A percentile compares a stretch with the other conserved stretches of the same genome.
Conservation (phyloP, 139 green algal genomes). For the Chlorella ohadii region DNA sequence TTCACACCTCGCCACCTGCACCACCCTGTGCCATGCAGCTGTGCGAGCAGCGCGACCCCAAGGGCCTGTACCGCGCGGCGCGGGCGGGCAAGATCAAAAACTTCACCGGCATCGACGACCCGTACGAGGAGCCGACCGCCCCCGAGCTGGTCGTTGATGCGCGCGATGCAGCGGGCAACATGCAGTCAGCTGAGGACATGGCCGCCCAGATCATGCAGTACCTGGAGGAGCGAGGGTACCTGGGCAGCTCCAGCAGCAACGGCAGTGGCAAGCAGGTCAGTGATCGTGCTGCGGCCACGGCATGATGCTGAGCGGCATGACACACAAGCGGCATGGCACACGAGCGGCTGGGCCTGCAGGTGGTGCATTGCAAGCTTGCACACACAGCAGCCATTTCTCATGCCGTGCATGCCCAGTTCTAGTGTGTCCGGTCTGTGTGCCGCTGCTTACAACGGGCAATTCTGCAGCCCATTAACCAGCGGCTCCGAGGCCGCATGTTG, state of each 20-base stretch:
- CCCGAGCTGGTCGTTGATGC: conserved; percentile 87
- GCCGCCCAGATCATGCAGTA: conserved; percentile 64
- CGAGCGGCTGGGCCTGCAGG: not conserved
- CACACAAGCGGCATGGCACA: not conserved
- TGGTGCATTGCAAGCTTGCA: too few relatives aligned
- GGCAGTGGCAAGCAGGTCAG: too few relatives aligned
- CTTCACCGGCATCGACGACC: conserved; percentile 78
- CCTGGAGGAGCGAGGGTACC: not conserved
- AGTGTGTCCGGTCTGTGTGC: too few relatives aligned
- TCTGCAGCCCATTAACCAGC: too few relatives aligned
- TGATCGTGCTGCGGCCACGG: not conserved
- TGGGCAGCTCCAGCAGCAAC: not conserved
- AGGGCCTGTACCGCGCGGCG: conserved; percentile 97
- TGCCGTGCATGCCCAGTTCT: not conserved
- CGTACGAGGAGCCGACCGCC: conserved; percentile 83
- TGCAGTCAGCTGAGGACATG: conserved; percentile 67
- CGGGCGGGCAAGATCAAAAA: conserved; percentile 91
- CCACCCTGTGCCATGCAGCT: conserved; percentile 61
- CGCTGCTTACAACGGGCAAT: too few relatives aligned
- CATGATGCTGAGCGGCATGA: not conserved
- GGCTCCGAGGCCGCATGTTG: too few relatives aligned
- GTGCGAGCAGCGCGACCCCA: conserved; percentile 95
- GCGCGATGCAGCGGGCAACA: conserved; percentile 62
- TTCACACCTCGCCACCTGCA: too few relatives aligned
- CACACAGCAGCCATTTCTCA: too few relatives aligned